Conservation (phyloP, 2,329 filamentous ascomycete species). For the Paecilomyces sp. region DNA sequence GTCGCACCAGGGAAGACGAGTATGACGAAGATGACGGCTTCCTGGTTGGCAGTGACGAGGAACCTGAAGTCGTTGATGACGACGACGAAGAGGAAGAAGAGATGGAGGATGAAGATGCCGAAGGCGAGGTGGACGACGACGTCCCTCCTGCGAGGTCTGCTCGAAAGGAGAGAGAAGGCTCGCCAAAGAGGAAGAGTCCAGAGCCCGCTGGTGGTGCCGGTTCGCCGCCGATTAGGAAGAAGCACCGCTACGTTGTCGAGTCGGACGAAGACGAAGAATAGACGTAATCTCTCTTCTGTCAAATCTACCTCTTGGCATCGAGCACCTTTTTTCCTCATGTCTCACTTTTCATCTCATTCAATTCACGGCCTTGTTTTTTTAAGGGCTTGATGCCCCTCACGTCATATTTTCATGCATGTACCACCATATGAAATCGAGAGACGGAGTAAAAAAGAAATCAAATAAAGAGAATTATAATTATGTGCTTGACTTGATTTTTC, state of each 20-base stretch:
- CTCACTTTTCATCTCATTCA: neutral
- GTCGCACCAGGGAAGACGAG: conserved; percentile 62
- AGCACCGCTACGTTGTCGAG: conserved; percentile 41
- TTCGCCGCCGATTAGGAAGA: conserved; percentile 35
- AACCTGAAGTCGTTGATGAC: conserved; percentile 38
- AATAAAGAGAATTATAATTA: neutral
- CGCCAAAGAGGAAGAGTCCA: conserved; percentile 10
- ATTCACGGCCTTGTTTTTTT: neutral
- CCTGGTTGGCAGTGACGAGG: conserved; percentile 49
- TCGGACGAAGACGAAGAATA: conserved; percentile 41
- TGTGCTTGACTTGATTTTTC: neutral
- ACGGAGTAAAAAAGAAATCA: neutral
- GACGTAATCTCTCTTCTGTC: neutral
- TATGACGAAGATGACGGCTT: conserved; percentile 80
- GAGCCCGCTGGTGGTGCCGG: conserved; percentile 16
- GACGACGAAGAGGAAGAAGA: conserved; percentile 36
- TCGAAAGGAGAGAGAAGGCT: conserved; percentile 19
- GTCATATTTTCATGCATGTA: neutral
- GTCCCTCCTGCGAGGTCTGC: conserved; percentile 18
- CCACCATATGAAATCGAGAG: neutral
- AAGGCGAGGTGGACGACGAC: conserved; percentile 34
- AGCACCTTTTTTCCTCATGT: neutral
- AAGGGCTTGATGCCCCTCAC: neutral
- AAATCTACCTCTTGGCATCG: neutral
- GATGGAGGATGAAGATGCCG: conserved; percentile 40